Percentiles rank a stretch among this genome's conserved stretches.
phyloP scores from a whole-genome alignment of 495 filamentous ascomycete species.

The Penicillium pancosmium region DNA sequence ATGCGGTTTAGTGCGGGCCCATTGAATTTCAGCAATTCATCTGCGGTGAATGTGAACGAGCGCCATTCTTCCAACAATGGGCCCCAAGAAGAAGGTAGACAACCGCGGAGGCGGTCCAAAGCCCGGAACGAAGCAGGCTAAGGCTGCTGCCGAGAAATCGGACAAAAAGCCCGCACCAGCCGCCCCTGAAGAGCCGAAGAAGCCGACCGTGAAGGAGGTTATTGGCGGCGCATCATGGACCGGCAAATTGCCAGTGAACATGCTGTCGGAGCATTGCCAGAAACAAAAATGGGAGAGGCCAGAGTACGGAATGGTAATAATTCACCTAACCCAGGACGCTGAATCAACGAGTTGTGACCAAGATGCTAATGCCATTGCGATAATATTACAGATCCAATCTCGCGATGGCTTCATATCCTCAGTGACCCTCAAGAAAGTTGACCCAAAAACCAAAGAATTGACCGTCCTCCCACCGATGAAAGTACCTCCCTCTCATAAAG shows the following conservation, averaged over 20 bases:
- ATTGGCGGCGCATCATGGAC: slow-evolving; percentile 98
- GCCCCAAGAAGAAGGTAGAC: slow-evolving; percentile 47
- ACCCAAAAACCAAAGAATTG: slow-evolving; percentile 80
- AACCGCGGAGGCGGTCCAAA: slow-evolving; percentile 44
- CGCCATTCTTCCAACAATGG: slow-evolving; percentile 29
- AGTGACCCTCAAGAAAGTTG: slow-evolving; percentile 75
- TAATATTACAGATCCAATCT: slow-evolving; percentile 45
- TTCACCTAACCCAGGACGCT: not conserved
- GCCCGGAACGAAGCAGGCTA: slow-evolving; percentile 50
- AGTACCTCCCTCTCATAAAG: slow-evolving; percentile 70
- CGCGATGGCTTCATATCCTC: slow-evolving; percentile 71
- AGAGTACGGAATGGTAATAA: slow-evolving; percentile 77
- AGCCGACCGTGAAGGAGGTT: slow-evolving; percentile 79
- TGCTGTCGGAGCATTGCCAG: slow-evolving; percentile 92
- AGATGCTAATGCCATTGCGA: not conserved
- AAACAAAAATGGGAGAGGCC: slow-evolving; percentile 94
- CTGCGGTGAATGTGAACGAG: not conserved
- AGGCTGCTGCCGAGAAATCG: slow-evolving; percentile 42
- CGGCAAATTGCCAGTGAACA: slow-evolving; percentile 89
- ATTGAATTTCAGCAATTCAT: slow-evolving; percentile 16
- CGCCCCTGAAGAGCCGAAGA: slow-evolving; percentile 63
- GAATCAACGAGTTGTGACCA: not conserved
- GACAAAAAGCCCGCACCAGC: slow-evolving; percentile 44
- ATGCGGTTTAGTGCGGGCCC: slow-evolving; percentile 42
- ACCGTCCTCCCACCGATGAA: slow-evolving; percentile 77